A percentile compares a stretch with the other conserved stretches of the same genome.
phyloP scores from a whole-genome alignment of 1,139 yeast genomes.

The Suhomyces panamericanus region DNA sequence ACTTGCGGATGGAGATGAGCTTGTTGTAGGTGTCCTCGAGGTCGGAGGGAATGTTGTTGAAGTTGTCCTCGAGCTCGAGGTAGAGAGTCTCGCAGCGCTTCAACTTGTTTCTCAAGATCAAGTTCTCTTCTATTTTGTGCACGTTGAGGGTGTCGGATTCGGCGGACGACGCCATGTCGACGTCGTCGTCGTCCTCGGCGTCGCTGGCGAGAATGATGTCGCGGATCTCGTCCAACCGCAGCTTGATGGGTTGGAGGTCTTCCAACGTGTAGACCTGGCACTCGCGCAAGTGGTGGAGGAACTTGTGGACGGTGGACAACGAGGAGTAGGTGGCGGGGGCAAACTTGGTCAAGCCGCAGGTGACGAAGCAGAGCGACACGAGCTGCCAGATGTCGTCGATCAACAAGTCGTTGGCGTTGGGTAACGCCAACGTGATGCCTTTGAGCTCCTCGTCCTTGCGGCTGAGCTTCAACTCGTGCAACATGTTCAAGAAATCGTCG shows the following conservation, averaged over 20 bases:
- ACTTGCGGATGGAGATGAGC: constrained; percentile 39
- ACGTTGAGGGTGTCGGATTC: constrained; percentile 16
- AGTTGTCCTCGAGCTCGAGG: constrained; percentile 49
- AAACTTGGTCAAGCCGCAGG: constrained; percentile 84
- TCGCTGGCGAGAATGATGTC: constrained; percentile 44
- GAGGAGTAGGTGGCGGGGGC: constrained; percentile 96
- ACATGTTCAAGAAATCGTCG: constrained; percentile 49
- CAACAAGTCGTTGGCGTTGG: constrained; percentile 61
- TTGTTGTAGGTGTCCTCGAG: constrained; percentile 52
- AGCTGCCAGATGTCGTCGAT: constrained; percentile 88
- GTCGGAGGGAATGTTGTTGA: constrained; percentile 57
- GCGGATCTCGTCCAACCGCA: constrained; percentile 66
- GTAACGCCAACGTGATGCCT: constrained; percentile 40
- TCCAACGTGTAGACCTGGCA: constrained; percentile 79
- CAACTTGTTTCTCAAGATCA: constrained; percentile 58
- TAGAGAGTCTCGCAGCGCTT: constrained; percentile 58
- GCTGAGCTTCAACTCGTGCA: constrained; percentile 51
- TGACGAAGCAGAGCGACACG: constrained; percentile 78
- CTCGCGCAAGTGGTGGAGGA: constrained; percentile 78
- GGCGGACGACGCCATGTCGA: constrained; percentile 12
- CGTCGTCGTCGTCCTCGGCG: constrained; percentile 33
- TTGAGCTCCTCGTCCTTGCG: constrained; percentile 50
- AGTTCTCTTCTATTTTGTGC: constrained; percentile 55
- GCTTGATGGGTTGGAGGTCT: constrained; percentile 75
- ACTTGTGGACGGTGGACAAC: constrained; percentile 75